These are phyloP conservation scores for Brassica hybrid DNA, from an alignment of 441 rosid species.

Conservation along the genomic window DNA sequence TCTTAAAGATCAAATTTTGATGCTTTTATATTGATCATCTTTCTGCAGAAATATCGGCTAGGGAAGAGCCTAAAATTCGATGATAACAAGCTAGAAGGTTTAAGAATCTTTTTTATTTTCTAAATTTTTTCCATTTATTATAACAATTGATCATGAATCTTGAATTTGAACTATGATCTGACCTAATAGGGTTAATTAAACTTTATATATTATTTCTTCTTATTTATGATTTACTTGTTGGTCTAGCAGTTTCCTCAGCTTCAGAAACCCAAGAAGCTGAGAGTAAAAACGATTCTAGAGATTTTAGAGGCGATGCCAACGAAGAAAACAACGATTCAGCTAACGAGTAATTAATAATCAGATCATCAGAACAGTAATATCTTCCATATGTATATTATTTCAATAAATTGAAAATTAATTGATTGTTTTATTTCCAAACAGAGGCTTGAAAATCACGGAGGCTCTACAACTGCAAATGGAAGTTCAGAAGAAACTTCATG, in stretches of 20 bases:
- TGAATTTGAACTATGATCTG: conserved; percentile 23
- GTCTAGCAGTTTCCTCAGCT: conserved; percentile 37
- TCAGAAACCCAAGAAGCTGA: conserved; percentile 69
- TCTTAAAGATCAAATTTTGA: not conserved
- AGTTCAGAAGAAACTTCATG: conserved; percentile 89
- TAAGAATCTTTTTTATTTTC: not conserved
- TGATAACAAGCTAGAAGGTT: conserved; percentile 59
- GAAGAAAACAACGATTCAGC: conserved; percentile 52
- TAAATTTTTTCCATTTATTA: not conserved
- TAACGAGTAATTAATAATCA: conserved; percentile 65
- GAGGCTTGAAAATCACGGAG: conserved; percentile 71
- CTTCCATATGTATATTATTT: conserved; percentile 22
- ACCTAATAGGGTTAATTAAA: not conserved
- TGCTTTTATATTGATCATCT: conserved; percentile 24
- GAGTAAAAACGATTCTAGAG: conserved; percentile 40
- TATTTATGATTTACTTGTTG: conserved; percentile 23
- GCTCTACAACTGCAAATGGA: conserved; percentile 93
- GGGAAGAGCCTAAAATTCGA: conserved; percentile 72
- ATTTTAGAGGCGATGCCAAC: conserved; percentile 25
- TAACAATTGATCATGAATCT: conserved; percentile 5
- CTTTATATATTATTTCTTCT: conserved; percentile 7
- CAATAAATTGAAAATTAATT: not conserved
- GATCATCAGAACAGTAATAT: conserved; percentile 14
- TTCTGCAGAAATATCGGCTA: conserved; percentile 83
- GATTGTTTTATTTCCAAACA: conserved; percentile 44